Conservation (phyloP, 768 basidiomycete genomes). For the Neoboletus brunneissimus region DNA sequence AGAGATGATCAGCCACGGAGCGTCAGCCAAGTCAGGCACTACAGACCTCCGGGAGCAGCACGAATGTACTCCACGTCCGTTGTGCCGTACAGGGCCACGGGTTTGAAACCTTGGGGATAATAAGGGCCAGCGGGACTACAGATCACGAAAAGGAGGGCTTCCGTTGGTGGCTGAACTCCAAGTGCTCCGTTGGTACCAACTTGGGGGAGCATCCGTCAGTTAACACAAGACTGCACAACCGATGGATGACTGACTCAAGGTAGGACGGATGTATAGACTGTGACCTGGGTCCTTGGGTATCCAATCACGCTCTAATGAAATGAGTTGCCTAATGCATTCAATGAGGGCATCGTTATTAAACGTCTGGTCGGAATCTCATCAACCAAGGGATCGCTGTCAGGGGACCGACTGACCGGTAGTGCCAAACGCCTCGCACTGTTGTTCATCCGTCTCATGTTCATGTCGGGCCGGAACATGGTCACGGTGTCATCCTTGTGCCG, state of each 20-base stretch:
- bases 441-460: conserved; percentile 98
- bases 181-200: conserved; percentile 63
- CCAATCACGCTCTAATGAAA: conserved; percentile 84
- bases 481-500: conserved; percentile 67
- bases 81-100: conserved; percentile 81
- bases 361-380: conserved; percentile 40
- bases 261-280: conserved; percentile 89
- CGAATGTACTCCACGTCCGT: conserved; percentile 67
- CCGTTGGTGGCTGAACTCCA: conserved; percentile 57
- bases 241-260: conserved; percentile 47
- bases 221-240: background rate
- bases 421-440: conserved; percentile 74
- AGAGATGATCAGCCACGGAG: conserved; percentile 6
- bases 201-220: conserved; percentile 29
- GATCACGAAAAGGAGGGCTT: conserved; percentile 66
- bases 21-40: background rate
- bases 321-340: conserved; percentile 81
- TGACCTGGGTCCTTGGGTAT: conserved; percentile 86
- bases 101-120: conserved; percentile 86
- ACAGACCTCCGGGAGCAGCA: conserved; percentile 76
- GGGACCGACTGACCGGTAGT: conserved; percentile 53
- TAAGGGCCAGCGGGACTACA: conserved; percentile 72
- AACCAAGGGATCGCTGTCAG: background rate
- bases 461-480: conserved; percentile 88
- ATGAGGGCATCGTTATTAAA: conserved; percentile 77